Base-by-base conservation (phyloP, 306 rosid species). In the Cicer yamashitae region DNA sequence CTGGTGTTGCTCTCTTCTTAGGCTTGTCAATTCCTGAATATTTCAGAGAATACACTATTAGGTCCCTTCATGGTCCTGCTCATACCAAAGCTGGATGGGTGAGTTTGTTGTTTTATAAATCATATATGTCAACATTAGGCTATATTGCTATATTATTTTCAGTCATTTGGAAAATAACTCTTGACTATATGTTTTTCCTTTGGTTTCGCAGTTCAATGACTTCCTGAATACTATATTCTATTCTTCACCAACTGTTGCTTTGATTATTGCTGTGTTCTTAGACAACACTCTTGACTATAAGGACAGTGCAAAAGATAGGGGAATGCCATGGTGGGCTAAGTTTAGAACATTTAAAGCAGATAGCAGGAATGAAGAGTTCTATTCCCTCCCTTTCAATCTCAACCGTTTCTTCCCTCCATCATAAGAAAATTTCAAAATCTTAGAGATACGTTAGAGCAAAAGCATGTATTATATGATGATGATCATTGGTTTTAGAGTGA, bases 261-360 rank as follows among this genome's bases (percentile, higher is more conserved):
- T 94, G 79, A 84, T 94, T 0, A 82, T 92, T 22, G 91, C 93
- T 0, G 89, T 94, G 22, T 89, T 94, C 87, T 86, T 92, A 72
- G 99, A 94, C 87, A 94, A 94, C 87, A 94, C 97, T 34, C 93
- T 94, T 10, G 96, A 90, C 10, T 92, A 83, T 86, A 90, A 84
- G 83, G 92, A 88, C 51, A 91, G 97, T 14, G 93, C 93, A 8
- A 88, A 87, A 80, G 99, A 94, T 78, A 86, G 97, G 58, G 99
- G 99, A 77, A 92, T 94, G 99, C 93, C 97, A 50, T 94, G 97
- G 97, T 94, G 99, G 99, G 93, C 80, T 58, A 94, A 88, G 79
- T 94, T 92, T 78, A 64, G 96, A 74, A 64, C 93, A 47, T 94
- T 92, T 48, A 89, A 88, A 71, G 99, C 92, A 38, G 96, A 94